Conservation (phyloP, 2,329 filamentous ascomycete genomes). For the Exophiala alcalophila region DNA sequence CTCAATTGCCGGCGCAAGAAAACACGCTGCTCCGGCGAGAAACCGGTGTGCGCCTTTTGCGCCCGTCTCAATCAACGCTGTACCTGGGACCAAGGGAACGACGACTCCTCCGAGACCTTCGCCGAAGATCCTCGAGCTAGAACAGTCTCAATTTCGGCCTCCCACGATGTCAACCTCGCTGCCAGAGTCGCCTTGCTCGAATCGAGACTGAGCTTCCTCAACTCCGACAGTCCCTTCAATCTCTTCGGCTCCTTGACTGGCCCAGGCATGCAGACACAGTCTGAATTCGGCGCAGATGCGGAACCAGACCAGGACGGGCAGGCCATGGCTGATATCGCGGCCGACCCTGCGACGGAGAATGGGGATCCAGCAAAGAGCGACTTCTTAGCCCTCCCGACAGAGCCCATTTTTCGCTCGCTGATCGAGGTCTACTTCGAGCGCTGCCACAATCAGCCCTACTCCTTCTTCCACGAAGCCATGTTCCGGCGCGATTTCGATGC, state of each 20-base stretch:
- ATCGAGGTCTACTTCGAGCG: constrained; percentile 37
- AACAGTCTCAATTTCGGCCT: not conserved
- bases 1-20: constrained; percentile 33
- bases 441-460: constrained; percentile 41
- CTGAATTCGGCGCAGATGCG: no score
- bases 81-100: constrained; percentile 11
- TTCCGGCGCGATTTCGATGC: constrained; percentile 35
- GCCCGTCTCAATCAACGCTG: constrained; percentile 28
- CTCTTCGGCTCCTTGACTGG: constrained; percentile 6
- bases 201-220: constrained; percentile 13
- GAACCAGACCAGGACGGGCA: no score
- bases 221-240: constrained; percentile 6
- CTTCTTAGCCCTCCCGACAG: constrained; percentile 6
- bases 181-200: constrained; percentile 14
- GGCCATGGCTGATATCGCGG: no score
- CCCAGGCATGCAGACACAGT: not conserved
- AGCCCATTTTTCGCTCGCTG: not conserved
- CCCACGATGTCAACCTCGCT: constrained; percentile 10
- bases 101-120: constrained; percentile 1
- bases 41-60: constrained; percentile 35
- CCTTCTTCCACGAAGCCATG: constrained; percentile 37
- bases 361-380: constrained; percentile 1
- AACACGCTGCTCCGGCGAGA: constrained; percentile 35
- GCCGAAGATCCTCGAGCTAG: not conserved
- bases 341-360: not conserved